Evolutionary conservation across 1,139 yeast species (phyloP), one percentile per base, ranked within the genome.

Genomic region (Magnusiomyces tetraspermus): DNA sequence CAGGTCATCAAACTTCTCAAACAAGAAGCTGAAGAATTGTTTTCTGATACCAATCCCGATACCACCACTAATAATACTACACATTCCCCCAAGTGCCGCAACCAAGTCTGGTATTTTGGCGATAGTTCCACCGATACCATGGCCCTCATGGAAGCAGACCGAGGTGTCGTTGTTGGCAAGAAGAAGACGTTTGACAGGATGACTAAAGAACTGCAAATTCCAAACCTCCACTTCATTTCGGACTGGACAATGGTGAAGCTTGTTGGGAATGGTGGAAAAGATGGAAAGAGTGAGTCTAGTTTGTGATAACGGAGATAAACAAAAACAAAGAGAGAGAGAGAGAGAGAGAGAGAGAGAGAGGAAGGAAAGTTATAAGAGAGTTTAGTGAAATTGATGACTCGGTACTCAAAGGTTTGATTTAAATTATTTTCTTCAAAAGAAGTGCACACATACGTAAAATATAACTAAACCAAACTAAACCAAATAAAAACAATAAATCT

Each of bases 71-170:
- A 28, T 6, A 6, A 11, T 6, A 28, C n/a, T 28, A 28, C 33
- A 6, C 33, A 28, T 6, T 6, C 33, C 11, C 33, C 6, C 6
- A 11, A 28, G 11, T 6, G 11, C 6, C 33, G 33, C 11, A 56
- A 57, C 11, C 48, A 53, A 13, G 53, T 75, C 0, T 66, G 76
- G 48, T 83, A 82, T 61, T 69, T 82, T 17, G 92, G 92, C 0
- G 92, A 84, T 61, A 80, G 86, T 56, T 60, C 77, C 1, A 80
- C 86, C 0, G 92, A 84, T 65, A 67, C 82, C 17, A 65, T 80
- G 40, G 75, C 82, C 0, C 65, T 83, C 62, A 55, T 78, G 13
- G 72, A 71, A 38, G 78, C 80, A 1, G 76, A 75, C 54, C 57
- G 65, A 21, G 86, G 84, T 0, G 66, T 82, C 3, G 71, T 77